Conservation (phyloP, 2,329 filamentous ascomycete genomes). For the Fusarium concolor region DNA sequence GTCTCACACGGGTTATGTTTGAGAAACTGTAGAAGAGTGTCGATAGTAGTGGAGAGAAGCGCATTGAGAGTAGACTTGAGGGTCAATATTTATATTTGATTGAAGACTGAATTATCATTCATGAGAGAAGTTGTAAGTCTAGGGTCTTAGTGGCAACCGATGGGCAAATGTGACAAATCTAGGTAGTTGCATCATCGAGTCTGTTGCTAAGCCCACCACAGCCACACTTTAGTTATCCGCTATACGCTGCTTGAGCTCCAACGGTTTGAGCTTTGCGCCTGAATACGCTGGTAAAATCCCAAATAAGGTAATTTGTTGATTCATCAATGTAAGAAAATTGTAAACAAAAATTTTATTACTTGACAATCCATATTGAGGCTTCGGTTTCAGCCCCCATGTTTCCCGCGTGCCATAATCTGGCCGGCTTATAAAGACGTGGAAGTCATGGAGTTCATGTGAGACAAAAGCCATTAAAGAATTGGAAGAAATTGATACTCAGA, state of each 20-base stretch:
- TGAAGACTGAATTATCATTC: neutral
- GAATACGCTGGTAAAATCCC: slow-evolving; percentile 18
- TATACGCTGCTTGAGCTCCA: slow-evolving; percentile 12
- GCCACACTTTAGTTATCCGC: slow-evolving; percentile 16
- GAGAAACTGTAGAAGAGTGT: slow-evolving; percentile 62
- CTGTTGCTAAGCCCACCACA: slow-evolving; percentile 24
- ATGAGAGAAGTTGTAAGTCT: slow-evolving; percentile 18
- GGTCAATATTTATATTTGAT: slow-evolving; percentile 27
- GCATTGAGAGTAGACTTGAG: slow-evolving; percentile 54
- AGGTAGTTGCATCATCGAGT: slow-evolving; percentile 45
- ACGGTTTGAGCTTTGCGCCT: neutral
- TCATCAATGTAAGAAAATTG: neutral
- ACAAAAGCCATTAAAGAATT: neutral
- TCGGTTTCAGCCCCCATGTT: slow-evolving; percentile 1
- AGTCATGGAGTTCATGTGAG: neutral
- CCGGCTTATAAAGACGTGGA: neutral
- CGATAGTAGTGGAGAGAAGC: slow-evolving; percentile 61
- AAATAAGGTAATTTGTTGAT: slow-evolving; percentile 4
- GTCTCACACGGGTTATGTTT: slow-evolving; percentile 55
- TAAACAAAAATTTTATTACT: neutral
- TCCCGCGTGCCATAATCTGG: neutral
- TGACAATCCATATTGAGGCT: neutral
- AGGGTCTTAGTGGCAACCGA: slow-evolving; percentile 20
- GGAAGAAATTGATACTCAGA: neutral
- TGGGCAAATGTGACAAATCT: slow-evolving; percentile 39